Percentiles rank a stretch among this genome's conserved stretches.
Evolutionary conservation across 2,329 filamentous ascomycete species (phyloP).

Genomic region (Apiospora aurea): DNA sequence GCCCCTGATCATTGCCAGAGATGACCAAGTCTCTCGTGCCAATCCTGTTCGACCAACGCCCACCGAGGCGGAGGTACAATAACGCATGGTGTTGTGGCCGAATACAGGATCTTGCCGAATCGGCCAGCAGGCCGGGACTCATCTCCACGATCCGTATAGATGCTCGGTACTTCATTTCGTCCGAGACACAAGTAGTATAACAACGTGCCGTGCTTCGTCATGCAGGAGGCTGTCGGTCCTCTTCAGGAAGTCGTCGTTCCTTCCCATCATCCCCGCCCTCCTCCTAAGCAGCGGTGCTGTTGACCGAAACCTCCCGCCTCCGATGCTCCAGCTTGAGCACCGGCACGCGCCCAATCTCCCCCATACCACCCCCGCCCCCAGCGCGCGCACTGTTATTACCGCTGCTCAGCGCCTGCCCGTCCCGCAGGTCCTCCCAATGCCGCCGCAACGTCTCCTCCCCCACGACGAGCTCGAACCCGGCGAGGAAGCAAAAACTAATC

Average conservation of each 20-base stretch:
- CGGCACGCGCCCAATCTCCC: slow-evolving; percentile 26
- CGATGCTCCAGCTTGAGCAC: slow-evolving; percentile 28
- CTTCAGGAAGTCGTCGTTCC: background rate
- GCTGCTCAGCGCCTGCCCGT: slow-evolving; percentile 17
- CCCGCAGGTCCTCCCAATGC: slow-evolving; percentile 69
- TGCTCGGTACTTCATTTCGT: background rate
- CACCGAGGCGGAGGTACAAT: no score
- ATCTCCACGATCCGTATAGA: background rate
- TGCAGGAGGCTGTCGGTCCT: background rate
- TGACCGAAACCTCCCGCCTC: background rate
- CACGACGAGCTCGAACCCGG: slow-evolving; percentile 81
- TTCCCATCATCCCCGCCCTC: no score
- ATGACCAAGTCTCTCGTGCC: background rate
- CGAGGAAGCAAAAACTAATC: slow-evolving; percentile 86
- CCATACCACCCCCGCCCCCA: background rate
- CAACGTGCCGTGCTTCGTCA: background rate
- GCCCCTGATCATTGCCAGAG: background rate
- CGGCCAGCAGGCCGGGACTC: background rate
- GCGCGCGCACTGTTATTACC: background rate
- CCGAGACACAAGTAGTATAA: background rate
- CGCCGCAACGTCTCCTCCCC: slow-evolving; percentile 64
- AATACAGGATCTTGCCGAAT: background rate
- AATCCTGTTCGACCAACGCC: background rate
- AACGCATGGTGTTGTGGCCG: background rate
- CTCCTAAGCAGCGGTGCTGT: background rate